These are phyloP conservation scores for Cryphonectria japonica DNA, from an alignment of 2,329 filamentous ascomycete genomes.

Conservation along the genomic window DNA sequence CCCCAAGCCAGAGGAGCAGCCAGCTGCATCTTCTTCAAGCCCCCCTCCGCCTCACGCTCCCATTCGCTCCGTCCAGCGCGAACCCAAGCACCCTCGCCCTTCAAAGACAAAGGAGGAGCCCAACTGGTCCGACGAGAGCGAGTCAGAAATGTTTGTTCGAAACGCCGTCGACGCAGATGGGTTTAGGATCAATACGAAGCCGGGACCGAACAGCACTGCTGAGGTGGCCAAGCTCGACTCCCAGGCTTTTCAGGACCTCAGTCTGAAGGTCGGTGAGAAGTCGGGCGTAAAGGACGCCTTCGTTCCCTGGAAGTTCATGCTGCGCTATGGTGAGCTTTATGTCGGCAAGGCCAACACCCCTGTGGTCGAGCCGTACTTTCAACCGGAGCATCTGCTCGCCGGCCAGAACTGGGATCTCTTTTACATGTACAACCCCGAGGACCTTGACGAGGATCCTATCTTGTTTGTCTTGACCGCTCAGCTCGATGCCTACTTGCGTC, in stretches of 20 bases:
- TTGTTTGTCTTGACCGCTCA: constrained; percentile 71
- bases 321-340: constrained; percentile 62
- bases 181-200: background rate
- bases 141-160: constrained; percentile 13
- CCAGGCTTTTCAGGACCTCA: constrained; percentile 18
- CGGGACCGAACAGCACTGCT: background rate
- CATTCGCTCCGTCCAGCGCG: background rate
- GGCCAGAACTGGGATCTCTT: constrained; percentile 74
- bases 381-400: constrained; percentile 58
- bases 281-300: constrained; percentile 42
- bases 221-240: constrained; percentile 13
- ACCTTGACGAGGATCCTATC: constrained; percentile 49
- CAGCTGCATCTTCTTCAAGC: background rate
- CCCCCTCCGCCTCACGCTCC: too few species aligned
- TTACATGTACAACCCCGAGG: constrained; percentile 62
- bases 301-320: constrained; percentile 57
- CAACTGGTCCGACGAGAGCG: constrained; percentile 12
- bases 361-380: constrained; percentile 57
- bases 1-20: background rate
- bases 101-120: background rate
- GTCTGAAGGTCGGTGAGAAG: constrained; percentile 36
- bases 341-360: constrained; percentile 57
- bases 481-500: constrained; percentile 64
- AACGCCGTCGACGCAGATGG: background rate
- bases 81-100: constrained; percentile 9